A percentile compares a stretch with the other conserved stretches of the same genome.
phyloP scores from a whole-genome alignment of 441 rosid species.

The Brassica balearica region DNA sequence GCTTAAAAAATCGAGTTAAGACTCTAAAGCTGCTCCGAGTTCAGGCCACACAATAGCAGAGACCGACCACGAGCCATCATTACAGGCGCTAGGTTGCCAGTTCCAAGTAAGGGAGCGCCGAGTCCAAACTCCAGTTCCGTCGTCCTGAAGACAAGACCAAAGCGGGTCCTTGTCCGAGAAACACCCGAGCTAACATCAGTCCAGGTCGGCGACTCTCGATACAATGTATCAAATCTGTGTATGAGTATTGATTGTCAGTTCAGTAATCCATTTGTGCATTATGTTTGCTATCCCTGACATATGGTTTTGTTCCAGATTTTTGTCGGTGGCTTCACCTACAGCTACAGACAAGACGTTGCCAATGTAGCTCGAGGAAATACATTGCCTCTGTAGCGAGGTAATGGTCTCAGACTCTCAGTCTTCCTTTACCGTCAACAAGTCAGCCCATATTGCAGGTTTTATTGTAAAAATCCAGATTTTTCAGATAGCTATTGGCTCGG shows the following conservation, averaged over 20 bases:
- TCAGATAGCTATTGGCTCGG: too few species aligned
- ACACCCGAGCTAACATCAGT: slow-evolving; percentile 66
- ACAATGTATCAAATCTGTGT: too few species aligned
- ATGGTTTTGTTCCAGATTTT: slow-evolving; percentile 57
- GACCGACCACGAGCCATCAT: slow-evolving; percentile 80
- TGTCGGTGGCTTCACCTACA: slow-evolving; percentile 61
- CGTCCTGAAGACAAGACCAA: slow-evolving; percentile 72
- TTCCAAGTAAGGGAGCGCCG: slow-evolving; percentile 70
- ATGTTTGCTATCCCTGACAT: slow-evolving; percentile 59
- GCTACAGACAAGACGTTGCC: slow-evolving; percentile 77
- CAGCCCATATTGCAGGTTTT: too few species aligned
- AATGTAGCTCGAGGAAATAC: slow-evolving; percentile 47
- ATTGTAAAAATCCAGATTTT: too few species aligned
- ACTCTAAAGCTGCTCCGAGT: slow-evolving; percentile 70
- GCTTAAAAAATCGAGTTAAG: slow-evolving; percentile 74
- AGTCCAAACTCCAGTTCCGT: slow-evolving; percentile 77
- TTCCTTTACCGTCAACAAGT: too few species aligned
- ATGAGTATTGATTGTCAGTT: too few species aligned
- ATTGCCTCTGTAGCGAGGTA: too few species aligned
- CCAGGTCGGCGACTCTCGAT: slow-evolving; percentile 37
- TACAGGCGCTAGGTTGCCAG: slow-evolving; percentile 71
- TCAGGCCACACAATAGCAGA: slow-evolving; percentile 85
- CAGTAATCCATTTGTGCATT: slow-evolving; percentile 61
- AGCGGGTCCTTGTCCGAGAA: slow-evolving; percentile 75
- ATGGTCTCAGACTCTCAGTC: too few species aligned